phyloP scores from a whole-genome alignment of 2,329 filamentous ascomycete species.

The Monosporascus ibericus region DNA sequence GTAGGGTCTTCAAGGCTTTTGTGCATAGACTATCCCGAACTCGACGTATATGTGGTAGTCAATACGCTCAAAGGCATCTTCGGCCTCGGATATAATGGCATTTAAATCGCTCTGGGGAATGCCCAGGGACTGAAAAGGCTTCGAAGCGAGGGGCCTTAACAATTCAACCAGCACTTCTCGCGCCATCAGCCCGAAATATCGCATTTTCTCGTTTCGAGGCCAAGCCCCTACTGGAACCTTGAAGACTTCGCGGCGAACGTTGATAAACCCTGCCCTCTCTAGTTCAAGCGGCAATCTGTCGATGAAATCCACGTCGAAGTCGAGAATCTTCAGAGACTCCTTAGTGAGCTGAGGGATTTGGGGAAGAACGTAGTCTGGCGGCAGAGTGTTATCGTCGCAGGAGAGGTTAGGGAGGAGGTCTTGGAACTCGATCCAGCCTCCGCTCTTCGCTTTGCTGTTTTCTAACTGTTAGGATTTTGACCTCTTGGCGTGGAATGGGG shows the following conservation, averaged over 20 bases:
- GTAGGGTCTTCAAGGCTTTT: not conserved
- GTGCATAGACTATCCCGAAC: conserved; percentile 2
- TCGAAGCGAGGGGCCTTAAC: conserved; percentile 2
- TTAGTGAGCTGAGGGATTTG: not conserved
- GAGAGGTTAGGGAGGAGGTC: conserved; percentile 27
- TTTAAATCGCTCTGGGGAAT: conserved; percentile 2
- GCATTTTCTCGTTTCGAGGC: conserved; percentile 10
- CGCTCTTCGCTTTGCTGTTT: conserved; percentile 28
- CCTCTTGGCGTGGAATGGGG: not conserved
- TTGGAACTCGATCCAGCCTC: conserved; percentile 36
- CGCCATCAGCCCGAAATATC: conserved; percentile 5
- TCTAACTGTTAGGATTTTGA: conserved; percentile 19
- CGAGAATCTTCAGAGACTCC: conserved; percentile 1
- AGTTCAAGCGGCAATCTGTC: conserved; percentile 4
- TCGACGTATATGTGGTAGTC: conserved; percentile 1
- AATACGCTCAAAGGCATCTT: not conserved
- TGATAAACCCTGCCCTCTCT: conserved; percentile 13
- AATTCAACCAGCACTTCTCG: not conserved
- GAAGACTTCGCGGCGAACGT: conserved; percentile 13
- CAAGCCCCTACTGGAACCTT: conserved; percentile 19
- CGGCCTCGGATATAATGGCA: conserved; percentile 2
- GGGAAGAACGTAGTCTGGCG: conserved; percentile 1
- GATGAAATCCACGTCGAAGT: conserved; percentile 3
- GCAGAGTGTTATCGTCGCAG: conserved; percentile 23
- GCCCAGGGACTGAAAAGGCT: conserved; percentile 1